These are phyloP conservation scores for Eucalyptus viminalis DNA, from an alignment of 345 rosid genomes.

Conservation along the genomic window DNA sequence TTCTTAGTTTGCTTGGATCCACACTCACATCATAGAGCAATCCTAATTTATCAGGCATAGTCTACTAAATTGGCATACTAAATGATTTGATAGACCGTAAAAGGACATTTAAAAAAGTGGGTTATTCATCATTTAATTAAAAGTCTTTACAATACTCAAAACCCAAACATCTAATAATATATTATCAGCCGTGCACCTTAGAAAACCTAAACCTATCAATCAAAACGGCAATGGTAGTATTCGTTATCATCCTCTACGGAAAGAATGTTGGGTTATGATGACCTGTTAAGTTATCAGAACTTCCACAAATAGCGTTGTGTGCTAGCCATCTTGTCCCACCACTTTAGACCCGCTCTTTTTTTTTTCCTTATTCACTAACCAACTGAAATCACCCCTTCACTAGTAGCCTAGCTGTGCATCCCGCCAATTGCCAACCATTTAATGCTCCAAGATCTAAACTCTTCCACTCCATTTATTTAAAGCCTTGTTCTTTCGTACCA, in stretches of 20 bases:
- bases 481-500: not conserved
- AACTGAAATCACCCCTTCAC: not conserved
- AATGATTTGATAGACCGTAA: not conserved
- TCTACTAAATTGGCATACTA: not conserved
- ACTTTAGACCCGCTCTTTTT: not conserved
- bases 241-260: not conserved
- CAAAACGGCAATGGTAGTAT: not conserved
- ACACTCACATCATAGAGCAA: not conserved
- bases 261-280: not conserved
- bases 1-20: not conserved
- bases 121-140: not conserved
- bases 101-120: not conserved
- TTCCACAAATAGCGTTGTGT: not conserved
- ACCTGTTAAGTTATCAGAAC: not conserved
- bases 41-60: not conserved
- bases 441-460: slow-evolving; percentile 8
- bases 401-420: slow-evolving; percentile 17
- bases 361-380: not conserved
- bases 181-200: not conserved
- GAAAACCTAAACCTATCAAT: not conserved
- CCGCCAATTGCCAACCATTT: slow-evolving; percentile 36
- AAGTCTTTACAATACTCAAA: not conserved
- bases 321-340: not conserved
- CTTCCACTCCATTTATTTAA: slow-evolving; percentile 21
- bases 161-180: not conserved